Base-by-base conservation (phyloP, 192 early-diverging fungal genomes). In the Chytriomyces hyalinus region DNA sequence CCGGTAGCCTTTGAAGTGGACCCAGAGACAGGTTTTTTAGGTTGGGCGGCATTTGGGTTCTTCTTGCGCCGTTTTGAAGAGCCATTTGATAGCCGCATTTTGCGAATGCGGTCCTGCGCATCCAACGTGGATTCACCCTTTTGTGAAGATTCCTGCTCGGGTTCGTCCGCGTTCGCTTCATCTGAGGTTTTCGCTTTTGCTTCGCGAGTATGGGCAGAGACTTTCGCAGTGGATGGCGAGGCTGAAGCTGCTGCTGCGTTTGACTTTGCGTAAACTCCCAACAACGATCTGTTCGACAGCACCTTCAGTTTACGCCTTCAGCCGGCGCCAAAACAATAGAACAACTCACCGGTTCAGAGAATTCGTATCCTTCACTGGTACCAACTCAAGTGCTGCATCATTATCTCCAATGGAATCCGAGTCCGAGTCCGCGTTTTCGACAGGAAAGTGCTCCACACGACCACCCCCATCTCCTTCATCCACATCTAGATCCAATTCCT, bases 331-430 rank as follows among this genome's bases (percentile, higher is more conserved):
- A 20, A 17, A 5, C 5, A 15, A 24, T 28, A 43, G 45, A 15
- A 28, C 0, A 43, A 0, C 66, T 48, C 45, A 43, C 69, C 50
- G 8, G 36, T 71, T 71, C 17, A 71, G 28, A 60, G 69, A 26
- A 49, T 71, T 71, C 26, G 69, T 71, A 44, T 71, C 50, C 45
- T 71, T 71, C 49, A 71, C 69, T n/a, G 69, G n/a, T 10, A 71
- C 57, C 8, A 71, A 26, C 24, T 50, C 45, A 24, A 71, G 13
- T n/a, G 13, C 49, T 24, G 10, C 48, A 24, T 71, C 69, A 6
- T 51, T 51, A 9, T 51, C 69, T 13, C 11, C 26, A 28, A 71
- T 28, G 13, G 69, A 71, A 26, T 71, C 69, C 9, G 43, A 48
- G 47, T 15, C 53, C 1, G 15, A 20, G 5, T 57, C 53, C 53